phyloP scores from a whole-genome alignment of 2,329 filamentous ascomycete genomes.

The Purpureocillium lavendulum region DNA sequence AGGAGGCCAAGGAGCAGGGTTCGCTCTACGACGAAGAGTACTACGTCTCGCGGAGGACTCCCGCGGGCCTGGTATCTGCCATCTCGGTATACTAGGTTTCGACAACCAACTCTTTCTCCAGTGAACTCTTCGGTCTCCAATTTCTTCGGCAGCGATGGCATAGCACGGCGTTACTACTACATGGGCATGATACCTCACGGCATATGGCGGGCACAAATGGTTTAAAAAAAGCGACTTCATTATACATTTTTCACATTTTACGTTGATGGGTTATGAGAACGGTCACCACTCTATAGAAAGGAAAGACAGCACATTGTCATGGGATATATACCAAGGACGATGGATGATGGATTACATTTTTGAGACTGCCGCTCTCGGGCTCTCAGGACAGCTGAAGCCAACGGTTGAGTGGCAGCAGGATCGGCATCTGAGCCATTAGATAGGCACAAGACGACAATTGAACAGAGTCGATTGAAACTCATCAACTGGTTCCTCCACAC shows the following conservation, averaged over 20 bases:
- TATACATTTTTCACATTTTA: not conserved
- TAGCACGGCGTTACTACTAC: slow-evolving; percentile 16
- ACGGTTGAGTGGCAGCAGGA: slow-evolving; percentile 1
- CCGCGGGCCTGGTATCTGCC: slow-evolving; percentile 41
- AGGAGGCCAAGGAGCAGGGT: slow-evolving; percentile 38
- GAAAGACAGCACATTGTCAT: slow-evolving; percentile 5
- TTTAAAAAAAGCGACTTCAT: slow-evolving; percentile 5
- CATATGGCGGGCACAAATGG: slow-evolving; percentile 12
- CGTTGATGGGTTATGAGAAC: no score
- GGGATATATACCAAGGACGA: not conserved
- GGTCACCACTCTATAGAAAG: slow-evolving; percentile 7
- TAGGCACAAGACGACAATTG: slow-evolving; percentile 1
- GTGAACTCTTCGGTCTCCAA: slow-evolving; percentile 4
- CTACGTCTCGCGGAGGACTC: slow-evolving; percentile 44
- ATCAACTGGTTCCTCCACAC: not conserved
- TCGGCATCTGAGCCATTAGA: slow-evolving; percentile 1
- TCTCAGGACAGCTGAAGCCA: not conserved
- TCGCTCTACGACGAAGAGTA: slow-evolving; percentile 44
- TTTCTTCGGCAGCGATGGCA: slow-evolving; percentile 15
- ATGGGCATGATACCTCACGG: slow-evolving; percentile 19
- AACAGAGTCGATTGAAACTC: slow-evolving; percentile 4
- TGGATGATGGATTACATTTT: not conserved
- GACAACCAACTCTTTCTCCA: not conserved
- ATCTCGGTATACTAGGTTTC: slow-evolving; percentile 47
- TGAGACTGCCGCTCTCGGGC: slow-evolving; percentile 2